A percentile compares a stretch with the other conserved stretches of the same genome.
These are phyloP conservation scores for Hericium rajendrae DNA, from an alignment of 768 basidiomycete genomes.

Conservation along the genomic window DNA sequence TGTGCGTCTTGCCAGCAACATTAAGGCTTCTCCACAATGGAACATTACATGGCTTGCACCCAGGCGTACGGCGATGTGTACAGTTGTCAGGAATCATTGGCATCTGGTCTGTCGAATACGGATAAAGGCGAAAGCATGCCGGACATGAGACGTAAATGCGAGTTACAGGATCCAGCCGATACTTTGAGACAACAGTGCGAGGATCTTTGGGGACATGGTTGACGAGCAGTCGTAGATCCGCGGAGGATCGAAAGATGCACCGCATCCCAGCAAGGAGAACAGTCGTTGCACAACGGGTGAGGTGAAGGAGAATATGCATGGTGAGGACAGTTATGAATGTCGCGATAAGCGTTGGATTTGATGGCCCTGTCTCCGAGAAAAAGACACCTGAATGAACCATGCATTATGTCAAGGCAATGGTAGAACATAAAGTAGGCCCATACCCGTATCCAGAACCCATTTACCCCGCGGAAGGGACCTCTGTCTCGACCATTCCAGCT, in stretches of 20 bases:
- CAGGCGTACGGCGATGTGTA: background rate
- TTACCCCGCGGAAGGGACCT: background rate
- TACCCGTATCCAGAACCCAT: background rate
- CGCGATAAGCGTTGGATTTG: background rate
- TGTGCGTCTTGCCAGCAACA: background rate
- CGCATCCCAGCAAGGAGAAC: background rate
- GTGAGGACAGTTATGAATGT: background rate
- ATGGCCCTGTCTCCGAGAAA: background rate
- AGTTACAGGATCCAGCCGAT: background rate
- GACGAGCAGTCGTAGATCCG: background rate
- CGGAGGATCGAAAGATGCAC: background rate
- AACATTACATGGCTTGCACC: background rate
- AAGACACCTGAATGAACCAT: background rate
- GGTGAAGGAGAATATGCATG: background rate
- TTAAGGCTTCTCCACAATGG: background rate
- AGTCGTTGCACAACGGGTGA: background rate
- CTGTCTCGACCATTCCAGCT: background rate
- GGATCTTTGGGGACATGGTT: background rate
- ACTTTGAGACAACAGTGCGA: background rate
- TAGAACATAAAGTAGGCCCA: background rate
- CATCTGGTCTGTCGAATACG: background rate
- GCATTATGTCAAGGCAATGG: background rate
- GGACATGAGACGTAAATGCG: background rate
- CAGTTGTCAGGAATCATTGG: background rate
- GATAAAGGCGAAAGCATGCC: background rate